Conservation (phyloP, 1,139 yeast genomes). For the Geotrichum reessii region DNA sequence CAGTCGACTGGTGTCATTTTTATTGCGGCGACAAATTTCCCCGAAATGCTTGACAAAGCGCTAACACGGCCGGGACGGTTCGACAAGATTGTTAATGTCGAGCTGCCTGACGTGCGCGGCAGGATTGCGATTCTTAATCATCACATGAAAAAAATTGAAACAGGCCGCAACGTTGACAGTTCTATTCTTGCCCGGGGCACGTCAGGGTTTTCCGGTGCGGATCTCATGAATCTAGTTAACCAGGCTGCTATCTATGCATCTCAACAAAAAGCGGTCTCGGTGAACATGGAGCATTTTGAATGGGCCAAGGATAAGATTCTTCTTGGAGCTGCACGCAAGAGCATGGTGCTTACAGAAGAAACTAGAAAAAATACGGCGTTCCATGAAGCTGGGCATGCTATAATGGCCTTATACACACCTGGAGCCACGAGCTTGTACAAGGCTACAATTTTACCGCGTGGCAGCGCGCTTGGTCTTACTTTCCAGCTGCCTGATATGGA, state of each 20-base stretch:
- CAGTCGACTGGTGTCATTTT: conserved; percentile 90
- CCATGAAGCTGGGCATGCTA: conserved; percentile 99
- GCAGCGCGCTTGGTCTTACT: conserved; percentile 92
- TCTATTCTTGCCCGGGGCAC: conserved; percentile 91
- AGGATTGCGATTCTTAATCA: conserved; percentile 86
- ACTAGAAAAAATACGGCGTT: conserved; percentile 89
- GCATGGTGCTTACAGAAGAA: conserved; percentile 96
- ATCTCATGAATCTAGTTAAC: conserved; percentile 86
- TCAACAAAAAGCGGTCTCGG: conserved; percentile 83
- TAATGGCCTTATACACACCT: conserved; percentile 84
- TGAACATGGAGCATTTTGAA: conserved; percentile 86
- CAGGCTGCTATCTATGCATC: conserved; percentile 98
- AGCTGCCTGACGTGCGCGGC: conserved; percentile 96
- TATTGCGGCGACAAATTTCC: conserved; percentile 97
- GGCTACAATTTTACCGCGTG: conserved; percentile 95
- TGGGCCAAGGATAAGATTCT: conserved; percentile 98
- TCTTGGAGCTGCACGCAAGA: conserved; percentile 97
- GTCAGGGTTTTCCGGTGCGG: conserved; percentile 97
- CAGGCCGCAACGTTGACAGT: conserved; percentile 79
- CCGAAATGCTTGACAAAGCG: conserved; percentile 93
- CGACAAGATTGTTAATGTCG: conserved; percentile 92
- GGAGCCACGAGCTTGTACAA: conserved; percentile 95
- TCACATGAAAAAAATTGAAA: conserved; percentile 85
- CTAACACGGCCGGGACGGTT: conserved; percentile 97
- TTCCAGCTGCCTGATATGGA: conserved; percentile 98